A percentile compares a stretch with the other conserved stretches of the same genome.
Conservation (phyloP, 1,139 yeast genomes). For the Debaryomycetaceae sp. region DNA sequence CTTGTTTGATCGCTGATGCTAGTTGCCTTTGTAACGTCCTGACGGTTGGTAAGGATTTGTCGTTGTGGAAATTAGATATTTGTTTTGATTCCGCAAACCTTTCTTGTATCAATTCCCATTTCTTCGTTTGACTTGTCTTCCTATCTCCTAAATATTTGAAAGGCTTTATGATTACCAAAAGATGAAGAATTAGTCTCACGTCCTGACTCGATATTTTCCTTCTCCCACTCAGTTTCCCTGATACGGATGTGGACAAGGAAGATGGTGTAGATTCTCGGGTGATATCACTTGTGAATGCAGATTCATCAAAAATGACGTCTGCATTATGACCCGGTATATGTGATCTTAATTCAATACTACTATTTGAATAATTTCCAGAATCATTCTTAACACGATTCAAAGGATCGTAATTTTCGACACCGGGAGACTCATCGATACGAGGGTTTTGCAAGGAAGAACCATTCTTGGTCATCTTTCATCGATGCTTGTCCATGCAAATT, state of each 20-base stretch:
- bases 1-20: constrained; percentile 32
- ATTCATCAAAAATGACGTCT: neutral
- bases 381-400: neutral
- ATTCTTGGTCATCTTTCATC: neutral
- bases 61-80: constrained; percentile 4
- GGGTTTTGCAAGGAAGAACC: neutral
- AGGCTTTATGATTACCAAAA: constrained; percentile 31
- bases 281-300: neutral
- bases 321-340: no score
- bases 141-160: constrained; percentile 38
- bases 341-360: neutral
- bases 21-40: constrained; percentile 37
- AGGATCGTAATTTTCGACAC: neutral
- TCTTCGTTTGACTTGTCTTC: constrained; percentile 29
- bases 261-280: neutral
- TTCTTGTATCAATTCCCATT: constrained; percentile 34
- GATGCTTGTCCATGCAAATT: neutral
- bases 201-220: constrained; percentile 28
- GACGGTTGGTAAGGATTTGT: constrained; percentile 29
- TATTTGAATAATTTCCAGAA: neutral
- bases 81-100: constrained; percentile 20
- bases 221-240: constrained; percentile 8
- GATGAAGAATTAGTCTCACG: constrained; percentile 26
- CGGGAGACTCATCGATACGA: neutral
- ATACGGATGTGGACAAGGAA: neutral